A percentile compares a stretch with the other conserved stretches of the same genome.
phyloP scores from a whole-genome alignment of 306 rosid genomes.

The Prinsepia uniflora region DNA sequence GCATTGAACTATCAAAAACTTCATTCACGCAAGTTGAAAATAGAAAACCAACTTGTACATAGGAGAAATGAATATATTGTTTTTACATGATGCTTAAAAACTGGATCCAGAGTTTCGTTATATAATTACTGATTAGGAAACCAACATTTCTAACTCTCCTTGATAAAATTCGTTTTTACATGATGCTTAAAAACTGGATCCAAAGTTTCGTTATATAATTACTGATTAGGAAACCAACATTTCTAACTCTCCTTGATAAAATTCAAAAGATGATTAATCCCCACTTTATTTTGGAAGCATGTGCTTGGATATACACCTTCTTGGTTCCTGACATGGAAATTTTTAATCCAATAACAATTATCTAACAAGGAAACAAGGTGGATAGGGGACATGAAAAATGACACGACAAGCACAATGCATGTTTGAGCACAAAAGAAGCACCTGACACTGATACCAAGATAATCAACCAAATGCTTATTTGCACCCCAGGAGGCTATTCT shows the following conservation, averaged over 20 bases:
- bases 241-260: background rate
- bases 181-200: background rate
- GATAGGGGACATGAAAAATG: background rate
- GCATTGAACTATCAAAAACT: slow-evolving; percentile 29
- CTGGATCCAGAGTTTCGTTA: background rate
- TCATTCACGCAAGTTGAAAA: slow-evolving; percentile 1
- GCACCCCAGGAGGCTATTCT: background rate
- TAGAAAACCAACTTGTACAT: background rate
- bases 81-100: background rate
- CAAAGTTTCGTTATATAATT: background rate
- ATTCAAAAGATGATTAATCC: background rate
- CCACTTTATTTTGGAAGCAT: background rate
- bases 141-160: background rate
- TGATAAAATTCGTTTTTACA: background rate
- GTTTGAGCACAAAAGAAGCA: background rate
- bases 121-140: background rate
- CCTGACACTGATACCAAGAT: background rate
- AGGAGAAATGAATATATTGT: background rate
- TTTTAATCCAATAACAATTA: background rate
- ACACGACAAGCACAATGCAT: background rate
- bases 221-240: background rate
- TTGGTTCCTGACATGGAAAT: background rate
- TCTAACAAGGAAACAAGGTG: background rate
- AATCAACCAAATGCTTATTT: background rate
- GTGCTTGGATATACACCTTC: background rate